Evolutionary conservation across 139 green algal species (phyloP).

Genomic region (Parachlorella kessleri): DNA sequence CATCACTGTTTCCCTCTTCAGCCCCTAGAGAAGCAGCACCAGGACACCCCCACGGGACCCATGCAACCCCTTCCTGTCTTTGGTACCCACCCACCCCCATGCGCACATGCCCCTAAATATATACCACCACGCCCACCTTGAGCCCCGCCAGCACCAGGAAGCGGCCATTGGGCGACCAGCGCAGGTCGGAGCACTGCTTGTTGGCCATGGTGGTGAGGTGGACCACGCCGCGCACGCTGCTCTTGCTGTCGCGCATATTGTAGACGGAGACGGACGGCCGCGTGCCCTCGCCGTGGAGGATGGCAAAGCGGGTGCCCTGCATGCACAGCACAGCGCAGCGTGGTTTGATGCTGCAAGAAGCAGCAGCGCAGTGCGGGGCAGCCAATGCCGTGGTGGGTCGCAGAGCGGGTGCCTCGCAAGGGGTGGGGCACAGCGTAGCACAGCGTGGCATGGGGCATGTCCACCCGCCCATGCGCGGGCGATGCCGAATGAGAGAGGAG

Average conservation of each 20-base stretch:
- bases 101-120: too few relatives aligned
- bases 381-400: too few relatives aligned
- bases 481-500: too few relatives aligned
- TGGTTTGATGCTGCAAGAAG: not conserved
- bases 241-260: conserved; percentile 86
- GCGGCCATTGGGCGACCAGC: conserved; percentile 90
- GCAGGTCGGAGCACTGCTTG: conserved; percentile 82
- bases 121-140: conserved; percentile 69
- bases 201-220: conserved; percentile 61
- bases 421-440: too few relatives aligned
- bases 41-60: too few relatives aligned
- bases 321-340: not conserved
- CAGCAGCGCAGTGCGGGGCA: not conserved
- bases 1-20: too few relatives aligned
- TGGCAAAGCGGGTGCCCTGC: conserved; percentile 84
- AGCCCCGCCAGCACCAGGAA: conserved; percentile 94
- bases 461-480: too few relatives aligned
- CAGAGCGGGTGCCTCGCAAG: too few relatives aligned
- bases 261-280: conserved; percentile 90
- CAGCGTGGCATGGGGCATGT: too few relatives aligned
- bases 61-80: too few relatives aligned
- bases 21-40: too few relatives aligned
- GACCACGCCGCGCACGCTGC: conserved; percentile 37
- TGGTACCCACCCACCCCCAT: not conserved
- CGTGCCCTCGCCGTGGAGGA: conserved; percentile 91